Evolutionary conservation across 495 filamentous ascomycete genomes (phyloP).

Genomic region (Chaetomium cochliodes): DNA sequence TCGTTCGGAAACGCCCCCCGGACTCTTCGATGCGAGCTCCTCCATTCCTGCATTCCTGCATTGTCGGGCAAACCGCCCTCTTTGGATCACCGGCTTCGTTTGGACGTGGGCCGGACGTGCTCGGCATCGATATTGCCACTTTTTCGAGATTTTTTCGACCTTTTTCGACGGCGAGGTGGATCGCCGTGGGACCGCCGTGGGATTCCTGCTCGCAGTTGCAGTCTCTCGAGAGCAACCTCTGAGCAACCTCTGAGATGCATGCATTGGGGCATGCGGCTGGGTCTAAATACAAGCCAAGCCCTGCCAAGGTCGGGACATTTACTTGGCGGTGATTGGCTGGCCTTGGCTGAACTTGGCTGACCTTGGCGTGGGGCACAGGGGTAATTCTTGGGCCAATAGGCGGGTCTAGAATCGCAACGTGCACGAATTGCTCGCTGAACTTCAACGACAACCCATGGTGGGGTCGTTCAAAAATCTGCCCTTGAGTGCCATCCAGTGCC

Average conservation of each 20-base stretch:
- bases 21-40: too few species aligned
- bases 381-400: conserved; percentile 9
- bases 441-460: not conserved
- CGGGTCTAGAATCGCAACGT: conserved; percentile 10
- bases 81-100: too few species aligned
- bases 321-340: too few species aligned
- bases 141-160: too few species aligned
- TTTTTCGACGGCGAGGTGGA: not conserved
- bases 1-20: too few species aligned
- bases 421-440: conserved; percentile 16
- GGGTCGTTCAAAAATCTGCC: not conserved
- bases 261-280: not conserved
- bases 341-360: too few species aligned
- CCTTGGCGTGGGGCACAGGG: not conserved
- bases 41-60: too few species aligned
- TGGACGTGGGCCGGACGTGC: too few species aligned
- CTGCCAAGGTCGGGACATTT: not conserved
- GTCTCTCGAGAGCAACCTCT: not conserved
- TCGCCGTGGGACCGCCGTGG: not conserved
- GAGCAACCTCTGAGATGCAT: not conserved
- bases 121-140: too few species aligned
- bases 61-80: too few species aligned
- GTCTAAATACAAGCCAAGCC: not conserved
- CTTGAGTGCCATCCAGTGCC: not conserved
- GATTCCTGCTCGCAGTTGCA: not conserved